Percentiles rank a stretch among this genome's conserved stretches.
Conservation (phyloP, 2,329 filamentous ascomycete genomes). For the Colletotrichum kahawae region DNA sequence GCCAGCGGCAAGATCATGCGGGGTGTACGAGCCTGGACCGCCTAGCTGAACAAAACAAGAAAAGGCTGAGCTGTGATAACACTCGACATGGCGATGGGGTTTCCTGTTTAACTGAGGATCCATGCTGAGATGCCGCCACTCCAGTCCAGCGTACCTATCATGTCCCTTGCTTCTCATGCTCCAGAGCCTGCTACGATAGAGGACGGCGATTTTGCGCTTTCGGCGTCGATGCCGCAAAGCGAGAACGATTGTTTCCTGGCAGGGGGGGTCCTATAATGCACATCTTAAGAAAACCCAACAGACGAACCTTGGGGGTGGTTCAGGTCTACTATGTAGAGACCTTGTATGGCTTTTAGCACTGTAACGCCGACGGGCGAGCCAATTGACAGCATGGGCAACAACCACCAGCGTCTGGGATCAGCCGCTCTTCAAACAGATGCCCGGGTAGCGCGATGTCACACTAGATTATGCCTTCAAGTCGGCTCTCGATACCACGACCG, state of each 20-base stretch:
- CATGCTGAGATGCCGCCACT: not conserved
- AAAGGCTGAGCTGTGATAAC: not conserved
- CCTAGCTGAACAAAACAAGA: not conserved
- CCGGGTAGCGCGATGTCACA: constrained; percentile 13
- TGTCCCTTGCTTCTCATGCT: not conserved
- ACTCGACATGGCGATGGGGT: not conserved
- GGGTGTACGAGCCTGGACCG: not conserved
- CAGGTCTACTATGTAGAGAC: not conserved
- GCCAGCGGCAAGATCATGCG: not conserved
- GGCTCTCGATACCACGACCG: not conserved
- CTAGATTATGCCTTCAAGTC: not conserved
- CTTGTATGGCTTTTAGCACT: constrained; percentile 2
- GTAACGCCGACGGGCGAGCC: not conserved
- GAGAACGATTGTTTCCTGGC: not conserved
- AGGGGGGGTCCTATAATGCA: constrained; percentile 27
- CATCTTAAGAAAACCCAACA: constrained; percentile 32
- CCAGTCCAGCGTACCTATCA: not conserved
- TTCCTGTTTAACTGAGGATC: not conserved
- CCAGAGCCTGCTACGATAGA: not conserved
- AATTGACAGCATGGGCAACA: not conserved
- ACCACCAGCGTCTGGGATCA: not conserved
- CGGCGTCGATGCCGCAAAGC: not conserved
- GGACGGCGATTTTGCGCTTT: not conserved
- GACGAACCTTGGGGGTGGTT: not conserved
- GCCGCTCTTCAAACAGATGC: not conserved